Evolutionary conservation across 345 rosid genomes (phyloP).

Genomic region (Syzygium jambos): DNA sequence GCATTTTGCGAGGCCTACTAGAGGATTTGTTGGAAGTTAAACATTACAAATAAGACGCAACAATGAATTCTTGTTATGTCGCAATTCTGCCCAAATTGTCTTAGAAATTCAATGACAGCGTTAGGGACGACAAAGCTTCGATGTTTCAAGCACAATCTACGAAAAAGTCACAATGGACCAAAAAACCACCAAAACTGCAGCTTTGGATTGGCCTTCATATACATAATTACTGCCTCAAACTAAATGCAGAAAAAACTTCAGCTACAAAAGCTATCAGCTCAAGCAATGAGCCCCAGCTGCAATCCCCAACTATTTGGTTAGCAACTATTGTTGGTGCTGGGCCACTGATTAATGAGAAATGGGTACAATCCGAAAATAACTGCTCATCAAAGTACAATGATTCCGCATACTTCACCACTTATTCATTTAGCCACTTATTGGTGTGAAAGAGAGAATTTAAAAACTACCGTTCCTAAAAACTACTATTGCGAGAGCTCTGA

Average conservation of each 20-base stretch:
- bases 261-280: not conserved
- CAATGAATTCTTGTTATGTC: not conserved
- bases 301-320: not conserved
- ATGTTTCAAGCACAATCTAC: not conserved
- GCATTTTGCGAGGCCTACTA: not conserved
- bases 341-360: not conserved
- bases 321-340: not conserved
- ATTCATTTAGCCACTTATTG: not conserved
- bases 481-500: not conserved
- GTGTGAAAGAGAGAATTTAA: not conserved
- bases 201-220: not conserved
- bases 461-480: not conserved
- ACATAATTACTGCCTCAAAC: not conserved
- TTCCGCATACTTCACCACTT: not conserved
- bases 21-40: not conserved
- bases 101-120: not conserved
- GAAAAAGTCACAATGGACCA: not conserved
- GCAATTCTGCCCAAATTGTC: not conserved
- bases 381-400: not conserved
- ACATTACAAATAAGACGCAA: not conserved
- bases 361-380: not conserved
- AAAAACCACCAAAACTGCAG: not conserved
- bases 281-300: not conserved
- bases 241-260: not conserved
- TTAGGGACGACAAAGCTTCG: not conserved